Evolutionary conservation across 495 filamentous ascomycete species (phyloP).

Genomic region (Penicillium lagena): DNA sequence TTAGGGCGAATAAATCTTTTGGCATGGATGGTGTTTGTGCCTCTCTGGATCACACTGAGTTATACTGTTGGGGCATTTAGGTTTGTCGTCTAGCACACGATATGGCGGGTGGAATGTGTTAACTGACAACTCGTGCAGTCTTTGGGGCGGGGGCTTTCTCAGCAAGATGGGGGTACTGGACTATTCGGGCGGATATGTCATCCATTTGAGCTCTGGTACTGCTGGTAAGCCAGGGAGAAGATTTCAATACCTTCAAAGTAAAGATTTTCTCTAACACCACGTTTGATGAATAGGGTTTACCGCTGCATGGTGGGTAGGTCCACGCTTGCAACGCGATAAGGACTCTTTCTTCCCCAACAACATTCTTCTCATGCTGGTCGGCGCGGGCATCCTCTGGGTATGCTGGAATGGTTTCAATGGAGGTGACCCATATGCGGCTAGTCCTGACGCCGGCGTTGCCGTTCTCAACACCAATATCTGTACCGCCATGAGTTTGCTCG

Average conservation of each 20-base stretch:
- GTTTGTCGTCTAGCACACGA: conserved; percentile 10
- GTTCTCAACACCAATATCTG: conserved; percentile 52
- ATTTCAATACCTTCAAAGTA: not conserved
- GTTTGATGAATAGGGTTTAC: conserved; percentile 31
- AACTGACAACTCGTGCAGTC: conserved; percentile 10
- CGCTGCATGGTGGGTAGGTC: conserved; percentile 48
- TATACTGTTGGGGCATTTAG: conserved; percentile 20
- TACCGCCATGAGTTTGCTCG: conserved; percentile 44
- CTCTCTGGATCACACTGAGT: conserved; percentile 46
- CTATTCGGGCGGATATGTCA: conserved; percentile 55
- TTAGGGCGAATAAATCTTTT: conserved; percentile 48
- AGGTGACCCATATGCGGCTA: conserved; percentile 49
- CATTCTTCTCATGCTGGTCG: conserved; percentile 41
- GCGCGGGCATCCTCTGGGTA: conserved; percentile 52
- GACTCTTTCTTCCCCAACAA: conserved; percentile 48
- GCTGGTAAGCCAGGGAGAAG: conserved; percentile 15
- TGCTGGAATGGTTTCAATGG: conserved; percentile 57
- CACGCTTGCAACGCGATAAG: conserved; percentile 41
- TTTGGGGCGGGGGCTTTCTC: conserved; percentile 54
- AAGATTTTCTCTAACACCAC: too few species aligned
- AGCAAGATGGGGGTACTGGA: conserved; percentile 46
- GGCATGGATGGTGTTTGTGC: conserved; percentile 53
- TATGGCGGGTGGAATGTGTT: conserved; percentile 11
- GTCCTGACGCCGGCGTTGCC: conserved; percentile 49
- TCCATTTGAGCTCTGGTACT: conserved; percentile 51